These are phyloP conservation scores for Oryza officinalis DNA, from an alignment of 176 grass and related monocot genomes.

Conservation along the genomic window DNA sequence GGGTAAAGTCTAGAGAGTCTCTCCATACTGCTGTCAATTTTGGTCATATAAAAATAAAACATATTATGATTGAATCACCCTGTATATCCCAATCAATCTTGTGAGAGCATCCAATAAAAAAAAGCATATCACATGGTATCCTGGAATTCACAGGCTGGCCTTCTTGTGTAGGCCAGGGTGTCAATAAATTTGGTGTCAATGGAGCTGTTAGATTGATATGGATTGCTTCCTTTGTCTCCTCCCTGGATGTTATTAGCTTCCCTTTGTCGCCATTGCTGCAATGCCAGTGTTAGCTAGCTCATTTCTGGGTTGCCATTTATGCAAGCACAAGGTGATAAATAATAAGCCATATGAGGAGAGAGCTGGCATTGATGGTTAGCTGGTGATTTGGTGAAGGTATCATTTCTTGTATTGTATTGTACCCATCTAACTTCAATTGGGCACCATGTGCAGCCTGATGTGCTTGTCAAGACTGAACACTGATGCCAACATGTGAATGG, in stretches of 20 bases:
- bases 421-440: constrained; percentile 16
- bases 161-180: constrained; percentile 23
- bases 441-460: constrained; percentile 37
- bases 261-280: constrained; percentile 37
- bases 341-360: neutral
- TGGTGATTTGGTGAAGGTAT: constrained; percentile 32
- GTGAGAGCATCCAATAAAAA: constrained; percentile 38
- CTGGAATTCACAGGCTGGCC: constrained; percentile 49
- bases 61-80: constrained; percentile 21
- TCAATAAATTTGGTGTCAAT: constrained; percentile 51
- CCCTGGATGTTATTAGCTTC: constrained; percentile 34
- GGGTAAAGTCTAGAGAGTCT: constrained; percentile 17
- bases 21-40: constrained; percentile 41
- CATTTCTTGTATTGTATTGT: constrained; percentile 11
- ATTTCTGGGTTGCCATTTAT: constrained; percentile 37
- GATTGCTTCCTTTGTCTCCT: constrained; percentile 27
- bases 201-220: constrained; percentile 38
- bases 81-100: constrained; percentile 43
- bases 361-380: constrained; percentile 29
- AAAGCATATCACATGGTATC: constrained; percentile 43
- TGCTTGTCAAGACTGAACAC: constrained; percentile 18
- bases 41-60: constrained; percentile 40
- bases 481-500: constrained; percentile 5
- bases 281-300: constrained; percentile 25
- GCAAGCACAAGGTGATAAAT: constrained; percentile 28